Evolutionary conservation across 2,329 filamentous ascomycete species (phyloP), one percentile per base, ranked within the genome.

Genomic region (Nannizziopsis barbatae): DNA sequence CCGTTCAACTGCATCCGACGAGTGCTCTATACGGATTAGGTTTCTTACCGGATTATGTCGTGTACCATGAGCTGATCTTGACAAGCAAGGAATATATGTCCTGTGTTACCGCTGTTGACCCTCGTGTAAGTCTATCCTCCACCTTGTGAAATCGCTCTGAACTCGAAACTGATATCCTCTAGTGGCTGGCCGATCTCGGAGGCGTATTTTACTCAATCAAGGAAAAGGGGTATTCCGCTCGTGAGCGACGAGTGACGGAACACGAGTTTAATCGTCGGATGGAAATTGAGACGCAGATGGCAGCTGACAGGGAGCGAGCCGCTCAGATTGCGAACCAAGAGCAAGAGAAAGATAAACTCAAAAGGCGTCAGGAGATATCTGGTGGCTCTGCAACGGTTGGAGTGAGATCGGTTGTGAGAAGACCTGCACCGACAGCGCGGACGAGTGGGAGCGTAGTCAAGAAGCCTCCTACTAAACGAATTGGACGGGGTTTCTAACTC

Each of bases 1-100:
- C 85, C 1, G 86, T 98, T 47, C 88, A 95, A 63, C 75, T 98
- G 27, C 93, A 98, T 63, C 92, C 92, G 1, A 98, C 92, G 0
- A 89, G 83, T 54, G 87, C 92, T 1, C 76, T 98, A 0, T 96
- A 95, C 62, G 92, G 92, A 18, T 75, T 88, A 1, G 92, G 92
- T 3, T 93, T 95, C 65, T 78, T 95, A 18, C 92, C 93, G 1
- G 92, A 98, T 63, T 96, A 96, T 61, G 87, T 98, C 45, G 81
- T 98, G 37, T 98, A 98, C 67, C 92, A 98, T 72, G 92, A 98
- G 67, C 78, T 98, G 50, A 95, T 98, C 58, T 79, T 98, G 52
- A 98, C 92, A 0, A 86, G 83, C 50, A 95, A 95, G 63, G 92
- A 96, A 64, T 98, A 96, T 71, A 95, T 98, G 81, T 93, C 86